These are phyloP conservation scores for Gillenia trifoliata DNA, from an alignment of 306 rosid genomes.

Conservation along the genomic window DNA sequence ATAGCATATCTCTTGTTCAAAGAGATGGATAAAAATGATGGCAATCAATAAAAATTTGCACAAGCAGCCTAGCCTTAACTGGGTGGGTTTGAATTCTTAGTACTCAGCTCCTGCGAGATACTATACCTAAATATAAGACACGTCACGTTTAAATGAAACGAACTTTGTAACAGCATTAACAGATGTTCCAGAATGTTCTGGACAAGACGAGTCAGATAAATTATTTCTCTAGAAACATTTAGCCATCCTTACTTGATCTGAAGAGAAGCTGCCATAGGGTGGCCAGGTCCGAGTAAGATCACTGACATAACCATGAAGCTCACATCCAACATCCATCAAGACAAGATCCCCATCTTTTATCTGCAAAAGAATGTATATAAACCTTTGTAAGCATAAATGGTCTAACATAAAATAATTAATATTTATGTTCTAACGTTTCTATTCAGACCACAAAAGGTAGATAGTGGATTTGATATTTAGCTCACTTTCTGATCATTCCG, in stretches of 20 bases:
- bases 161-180: neutral
- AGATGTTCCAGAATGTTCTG: neutral
- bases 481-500: conserved; percentile 89
- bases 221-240: conserved; percentile 5
- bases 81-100: neutral
- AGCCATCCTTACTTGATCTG: conserved; percentile 53
- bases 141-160: neutral
- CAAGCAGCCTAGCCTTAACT: neutral
- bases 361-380: conserved; percentile 36
- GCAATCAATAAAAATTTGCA: neutral
- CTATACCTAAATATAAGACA: neutral
- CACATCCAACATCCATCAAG: conserved; percentile 96
- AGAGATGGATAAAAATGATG: neutral
- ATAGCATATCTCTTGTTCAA: neutral
- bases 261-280: conserved; percentile 82
- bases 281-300: conserved; percentile 99
- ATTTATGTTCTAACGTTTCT: neutral
- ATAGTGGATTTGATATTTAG: conserved; percentile 4
- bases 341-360: conserved; percentile 84
- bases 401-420: neutral
- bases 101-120: neutral
- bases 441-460: neutral
- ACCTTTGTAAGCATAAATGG: neutral
- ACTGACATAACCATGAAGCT: conserved; percentile 81
- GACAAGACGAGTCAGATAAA: neutral